Conservation (phyloP, 495 filamentous ascomycete species). For the Chaetomium cochliodes region DNA sequence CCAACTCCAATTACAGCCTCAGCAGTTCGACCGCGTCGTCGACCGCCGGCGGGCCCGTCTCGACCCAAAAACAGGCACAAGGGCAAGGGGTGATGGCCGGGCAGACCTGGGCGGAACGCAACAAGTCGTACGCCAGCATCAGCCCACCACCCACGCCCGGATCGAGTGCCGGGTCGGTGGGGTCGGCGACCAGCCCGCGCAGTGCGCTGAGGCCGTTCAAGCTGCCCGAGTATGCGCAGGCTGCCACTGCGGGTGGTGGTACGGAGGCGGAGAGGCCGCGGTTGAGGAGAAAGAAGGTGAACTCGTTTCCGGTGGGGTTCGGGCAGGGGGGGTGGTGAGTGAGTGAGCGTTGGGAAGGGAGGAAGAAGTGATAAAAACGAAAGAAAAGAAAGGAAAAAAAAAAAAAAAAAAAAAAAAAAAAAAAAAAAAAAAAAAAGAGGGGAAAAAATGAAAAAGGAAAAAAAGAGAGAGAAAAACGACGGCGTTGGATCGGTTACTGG, state of each 20-base stretch:
- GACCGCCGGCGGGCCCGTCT: neutral
- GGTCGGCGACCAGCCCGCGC: conserved; percentile 4
- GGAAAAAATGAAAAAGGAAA: too few species aligned
- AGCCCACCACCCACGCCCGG: conserved; percentile 6
- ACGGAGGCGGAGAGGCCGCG: conserved; percentile 8
- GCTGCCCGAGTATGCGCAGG: conserved; percentile 10
- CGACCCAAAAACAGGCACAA: neutral
- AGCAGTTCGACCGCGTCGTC: conserved; percentile 1
- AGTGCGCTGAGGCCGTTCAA: conserved; percentile 7
- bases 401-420: too few species aligned
- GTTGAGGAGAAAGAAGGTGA: conserved; percentile 13
- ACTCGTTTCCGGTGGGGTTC: conserved; percentile 3
- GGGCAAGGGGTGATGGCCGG: too few species aligned
- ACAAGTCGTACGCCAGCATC: neutral
- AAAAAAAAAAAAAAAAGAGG: too few species aligned
- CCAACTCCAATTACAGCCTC: neutral
- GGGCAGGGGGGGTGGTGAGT: neutral
- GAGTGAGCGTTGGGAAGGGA: neutral
- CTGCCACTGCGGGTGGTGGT: neutral
- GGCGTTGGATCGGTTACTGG: too few species aligned
- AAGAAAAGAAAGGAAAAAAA: too few species aligned
- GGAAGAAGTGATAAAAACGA: too few species aligned
- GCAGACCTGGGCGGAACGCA: neutral
- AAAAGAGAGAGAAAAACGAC: too few species aligned
- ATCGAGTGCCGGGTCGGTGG: neutral